Base-by-base conservation (phyloP, 75 land plant genomes). In the Chamaecyparis obtusa region DNA sequence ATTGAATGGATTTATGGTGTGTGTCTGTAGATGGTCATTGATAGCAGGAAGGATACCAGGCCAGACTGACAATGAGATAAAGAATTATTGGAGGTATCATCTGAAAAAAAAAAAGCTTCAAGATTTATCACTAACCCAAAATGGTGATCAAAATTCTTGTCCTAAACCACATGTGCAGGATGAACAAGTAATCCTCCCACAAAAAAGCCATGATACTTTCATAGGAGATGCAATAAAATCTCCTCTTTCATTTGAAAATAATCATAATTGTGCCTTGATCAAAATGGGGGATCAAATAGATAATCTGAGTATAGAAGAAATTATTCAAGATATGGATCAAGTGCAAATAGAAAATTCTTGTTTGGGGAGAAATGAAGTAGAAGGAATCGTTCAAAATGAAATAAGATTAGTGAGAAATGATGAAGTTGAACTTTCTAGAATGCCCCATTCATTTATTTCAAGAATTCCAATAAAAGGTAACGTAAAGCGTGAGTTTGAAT, bases 281-380 rank as follows among this genome's bases (percentile, higher is more conserved):
- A 17, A 16, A 15, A 15, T 56, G 21, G 60, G 5, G 17, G 5
- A 0, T 24, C 27, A 0, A 69, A 19, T 24, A 16, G 1, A 64
- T 24, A 64, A 64, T 5, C 21, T 64, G 5, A 17, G 5, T 9
- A n/a, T 3, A 2, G 33, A 27, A n/a, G 15, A 72, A 10, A 72
- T 72, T 14, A 72, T 4, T 32, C 32, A 87, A 78, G 78, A 83
- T n/a, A 85, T 11, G 51, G 89, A 69, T 56, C 86, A 86, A 88
- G 89, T 46, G 9, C 49, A 46, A 46, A 9, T 8, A 46, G 49
- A 8, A 46, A 9, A 5, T 46, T 46, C 49, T 46, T 46, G 0
- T 46, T 46, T 5, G 49, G 49, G 49, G 9, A 46, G 8, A 7
- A 46, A 9, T 8, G 49, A 46, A 71, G 75, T 30, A 30, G 74